phyloP scores from a whole-genome alignment of 805 yeast species.

The Cyberlindnera euphorbiae region DNA sequence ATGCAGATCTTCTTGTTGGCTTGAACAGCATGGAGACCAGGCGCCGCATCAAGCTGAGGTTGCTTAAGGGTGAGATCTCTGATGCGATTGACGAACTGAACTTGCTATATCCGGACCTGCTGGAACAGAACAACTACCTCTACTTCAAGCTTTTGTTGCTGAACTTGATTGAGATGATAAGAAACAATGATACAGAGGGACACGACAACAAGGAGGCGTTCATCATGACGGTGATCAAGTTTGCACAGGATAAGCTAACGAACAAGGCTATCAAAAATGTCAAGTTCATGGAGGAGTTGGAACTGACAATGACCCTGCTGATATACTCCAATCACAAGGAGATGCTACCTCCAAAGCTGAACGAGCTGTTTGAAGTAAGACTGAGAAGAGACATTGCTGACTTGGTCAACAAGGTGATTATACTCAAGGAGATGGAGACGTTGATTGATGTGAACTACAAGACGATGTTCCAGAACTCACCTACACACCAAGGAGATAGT shows the following conservation, averaged over 20 bases:
- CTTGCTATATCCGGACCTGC: conserved; percentile 55
- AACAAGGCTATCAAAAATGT: conserved; percentile 54
- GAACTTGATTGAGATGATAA: conserved; percentile 75
- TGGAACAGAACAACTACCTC: conserved; percentile 57
- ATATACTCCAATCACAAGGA: conserved; percentile 38
- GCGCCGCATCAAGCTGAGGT: conserved; percentile 45
- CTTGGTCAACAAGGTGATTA: conserved; percentile 62
- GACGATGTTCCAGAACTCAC: background rate
- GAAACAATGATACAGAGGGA: conserved; percentile 20
- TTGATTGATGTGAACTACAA: conserved; percentile 12
- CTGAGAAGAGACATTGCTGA: conserved; percentile 63
- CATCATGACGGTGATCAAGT: conserved; percentile 47
- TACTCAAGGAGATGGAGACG: conserved; percentile 26
- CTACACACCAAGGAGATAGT: no score
- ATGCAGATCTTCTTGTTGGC: conserved; percentile 30
- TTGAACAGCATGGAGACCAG: conserved; percentile 49
- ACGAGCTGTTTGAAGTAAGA: conserved; percentile 51
- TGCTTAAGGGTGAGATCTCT: conserved; percentile 57
- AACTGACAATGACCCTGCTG: conserved; percentile 77
- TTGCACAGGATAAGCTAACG: conserved; percentile 59
- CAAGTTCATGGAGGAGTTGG: conserved; percentile 64
- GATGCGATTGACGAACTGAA: conserved; percentile 53
- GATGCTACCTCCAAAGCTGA: conserved; percentile 48
- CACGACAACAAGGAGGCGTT: conserved; percentile 39
- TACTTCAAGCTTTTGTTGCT: conserved; percentile 71